A percentile compares a stretch with the other conserved stretches of the same genome.
Evolutionary conservation across 768 basidiomycete genomes (phyloP).

Genomic region (Calocera viscosa): DNA sequence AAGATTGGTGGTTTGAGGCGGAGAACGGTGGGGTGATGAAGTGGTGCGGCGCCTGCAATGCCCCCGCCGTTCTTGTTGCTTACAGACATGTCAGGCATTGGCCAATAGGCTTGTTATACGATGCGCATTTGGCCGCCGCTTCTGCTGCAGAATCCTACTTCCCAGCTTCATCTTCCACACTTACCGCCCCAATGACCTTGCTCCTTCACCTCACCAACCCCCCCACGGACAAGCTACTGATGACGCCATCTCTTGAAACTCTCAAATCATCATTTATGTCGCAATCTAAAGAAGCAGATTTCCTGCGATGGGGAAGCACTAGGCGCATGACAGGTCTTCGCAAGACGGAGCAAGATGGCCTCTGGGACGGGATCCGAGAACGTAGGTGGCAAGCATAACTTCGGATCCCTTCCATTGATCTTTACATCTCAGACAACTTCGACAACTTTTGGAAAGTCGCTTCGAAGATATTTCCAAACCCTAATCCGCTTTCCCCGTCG

Average conservation of each 20-base stretch:
- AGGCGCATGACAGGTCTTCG: conserved; percentile 83
- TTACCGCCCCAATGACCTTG: conserved; percentile 52
- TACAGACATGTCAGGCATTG: conserved; percentile 61
- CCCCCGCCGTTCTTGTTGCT: neutral
- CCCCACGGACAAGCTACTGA: conserved; percentile 71
- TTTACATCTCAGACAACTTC: conserved; percentile 64
- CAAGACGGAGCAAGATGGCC: conserved; percentile 84
- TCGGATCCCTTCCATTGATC: neutral
- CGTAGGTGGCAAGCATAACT: conserved; percentile 44
- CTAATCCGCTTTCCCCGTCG: conserved; percentile 33
- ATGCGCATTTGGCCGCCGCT: conserved; percentile 34
- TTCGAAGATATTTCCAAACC: conserved; percentile 80
- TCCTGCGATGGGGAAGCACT: conserved; percentile 91
- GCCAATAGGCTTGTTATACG: conserved; percentile 91
- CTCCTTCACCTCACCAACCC: conserved; percentile 79
- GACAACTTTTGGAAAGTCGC: conserved; percentile 92
- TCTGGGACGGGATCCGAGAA: conserved; percentile 94
- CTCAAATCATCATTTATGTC: conserved; percentile 94
- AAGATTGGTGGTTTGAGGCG: conserved; percentile 97
- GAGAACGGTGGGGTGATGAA: conserved; percentile 70
- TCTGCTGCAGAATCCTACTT: conserved; percentile 5
- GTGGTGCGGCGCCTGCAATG: conserved; percentile 42
- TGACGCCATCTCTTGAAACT: conserved; percentile 67
- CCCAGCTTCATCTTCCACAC: conserved; percentile 6
- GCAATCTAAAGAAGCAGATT: conserved; percentile 92